Percentiles rank a stretch among this genome's conserved stretches.
Conservation (phyloP, 805 yeast species). For the Lachancea fermentati region DNA sequence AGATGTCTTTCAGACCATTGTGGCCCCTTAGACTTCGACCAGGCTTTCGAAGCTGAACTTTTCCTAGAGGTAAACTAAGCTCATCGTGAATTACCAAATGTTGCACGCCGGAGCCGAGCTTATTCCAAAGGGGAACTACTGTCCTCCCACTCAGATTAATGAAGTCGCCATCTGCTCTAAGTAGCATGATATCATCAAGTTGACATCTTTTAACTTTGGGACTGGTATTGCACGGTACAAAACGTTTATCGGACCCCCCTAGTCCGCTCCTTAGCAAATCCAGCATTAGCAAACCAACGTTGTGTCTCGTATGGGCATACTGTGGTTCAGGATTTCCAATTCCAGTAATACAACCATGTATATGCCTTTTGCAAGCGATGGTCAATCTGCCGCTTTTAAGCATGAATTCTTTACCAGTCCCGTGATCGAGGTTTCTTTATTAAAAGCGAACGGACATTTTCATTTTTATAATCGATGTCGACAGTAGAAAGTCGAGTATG, state of each 20-base stretch:
- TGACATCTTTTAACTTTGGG: slow-evolving; percentile 13
- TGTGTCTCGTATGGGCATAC: slow-evolving; percentile 64
- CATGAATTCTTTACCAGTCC: slow-evolving; percentile 1
- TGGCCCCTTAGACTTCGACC: slow-evolving; percentile 73
- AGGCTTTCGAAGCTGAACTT: slow-evolving; percentile 53
- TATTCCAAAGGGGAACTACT: slow-evolving; percentile 44
- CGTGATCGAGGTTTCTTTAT: slow-evolving; percentile 1
- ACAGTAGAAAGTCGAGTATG: slow-evolving; percentile 8
- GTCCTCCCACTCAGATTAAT: slow-evolving; percentile 74
- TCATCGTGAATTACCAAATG: slow-evolving; percentile 77
- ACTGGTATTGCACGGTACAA: slow-evolving; percentile 10
- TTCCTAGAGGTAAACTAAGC: slow-evolving; percentile 59
- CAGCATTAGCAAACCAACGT: slow-evolving; percentile 62
- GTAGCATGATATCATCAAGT: slow-evolving; percentile 36
- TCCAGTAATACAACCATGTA: slow-evolving; percentile 27
- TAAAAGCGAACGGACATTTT: neutral
- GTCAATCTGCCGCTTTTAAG: neutral
- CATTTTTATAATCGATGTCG: neutral
- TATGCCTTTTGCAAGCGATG: neutral
- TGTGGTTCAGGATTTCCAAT: slow-evolving; percentile 73
- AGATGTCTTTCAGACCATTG: slow-evolving; percentile 69
- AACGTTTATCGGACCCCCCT: slow-evolving; percentile 8
- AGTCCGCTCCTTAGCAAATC: slow-evolving; percentile 31
- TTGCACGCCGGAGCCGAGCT: slow-evolving; percentile 33
- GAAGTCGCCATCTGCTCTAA: slow-evolving; percentile 44